Evolutionary conservation across 371 early-diverging fungal genomes (phyloP), one percentile per base, ranked within the genome.

Genomic region (Mucor indicus): DNA sequence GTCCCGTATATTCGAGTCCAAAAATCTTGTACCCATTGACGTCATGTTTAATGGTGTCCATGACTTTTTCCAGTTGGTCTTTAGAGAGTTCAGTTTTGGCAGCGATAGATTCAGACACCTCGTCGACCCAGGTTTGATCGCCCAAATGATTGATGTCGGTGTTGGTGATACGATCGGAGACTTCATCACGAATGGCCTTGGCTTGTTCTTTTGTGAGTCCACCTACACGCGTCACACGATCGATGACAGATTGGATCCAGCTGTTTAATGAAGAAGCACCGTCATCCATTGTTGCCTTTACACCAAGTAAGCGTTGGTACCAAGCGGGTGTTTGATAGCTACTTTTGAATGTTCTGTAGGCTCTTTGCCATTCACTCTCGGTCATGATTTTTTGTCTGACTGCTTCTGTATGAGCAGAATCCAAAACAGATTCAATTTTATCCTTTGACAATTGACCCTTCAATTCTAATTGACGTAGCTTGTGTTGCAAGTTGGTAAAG

Each of bases 381-480:
- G 62, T 57, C 39, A 62, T 24, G 10, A 62, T 31, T 17, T 46
- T 56, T n/a, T 53, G 30, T 11, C 39, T 38, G 3, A 57, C 27
- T 13, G 57, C 46, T 13, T 53, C 32, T 12, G 31, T n/a, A 13
- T 53, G 53, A 3, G 44, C 49, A 13, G 53, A 52, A 25, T 62
- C 62, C 21, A 62, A 37, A 13, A 51, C 46, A 8, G 48, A 42
- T 13, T 50, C 23, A 20, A 62, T 36, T 8, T 44, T 49, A 3
- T 62, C 62, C 15, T 53, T 49, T 4, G 46, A 44, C n/a, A 62
- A 22, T 12, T 57, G 49, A 2, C 62, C 62, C 35, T 56, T 62
- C 7, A 62, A 21, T 38, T 53, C 57, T 8, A 62, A 15, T 41
- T 53, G 57, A 38, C 53, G 49, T 15, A 62, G 29, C 11, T 56